Percentiles rank a stretch among this genome's conserved stretches.
phyloP scores from a whole-genome alignment of 2,329 filamentous ascomycete genomes.

The Teratosphaeriaceae sp. region DNA sequence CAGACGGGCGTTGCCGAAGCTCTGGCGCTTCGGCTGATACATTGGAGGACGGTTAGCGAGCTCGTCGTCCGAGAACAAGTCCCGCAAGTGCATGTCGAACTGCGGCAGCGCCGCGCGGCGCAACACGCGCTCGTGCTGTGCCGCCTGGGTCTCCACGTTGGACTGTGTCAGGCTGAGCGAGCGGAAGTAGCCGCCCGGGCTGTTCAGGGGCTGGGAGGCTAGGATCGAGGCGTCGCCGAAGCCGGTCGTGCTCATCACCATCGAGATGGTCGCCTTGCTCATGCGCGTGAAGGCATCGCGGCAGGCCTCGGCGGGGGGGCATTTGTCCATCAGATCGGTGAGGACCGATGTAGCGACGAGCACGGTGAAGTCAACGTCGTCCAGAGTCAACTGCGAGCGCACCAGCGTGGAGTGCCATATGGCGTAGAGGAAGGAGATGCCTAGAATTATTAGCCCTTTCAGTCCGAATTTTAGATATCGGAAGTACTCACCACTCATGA shows the following conservation, averaged over 20 bases:
- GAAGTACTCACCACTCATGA: slow-evolving; percentile 71
- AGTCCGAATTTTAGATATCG: no score
- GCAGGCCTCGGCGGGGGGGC: slow-evolving; percentile 89
- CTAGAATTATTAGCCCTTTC: slow-evolving; percentile 33
- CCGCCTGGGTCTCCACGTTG: slow-evolving; percentile 5
- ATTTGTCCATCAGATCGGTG: slow-evolving; percentile 86
- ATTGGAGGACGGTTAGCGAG: slow-evolving; percentile 28
- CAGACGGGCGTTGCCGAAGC: not conserved
- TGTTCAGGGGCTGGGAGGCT: slow-evolving; percentile 22
- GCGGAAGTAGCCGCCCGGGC: slow-evolving; percentile 22
- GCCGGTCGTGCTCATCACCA: slow-evolving; percentile 74
- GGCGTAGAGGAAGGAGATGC: slow-evolving; percentile 88
- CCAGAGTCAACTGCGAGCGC: slow-evolving; percentile 76
- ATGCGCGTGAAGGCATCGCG: slow-evolving; percentile 92
- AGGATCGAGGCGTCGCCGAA: slow-evolving; percentile 50
- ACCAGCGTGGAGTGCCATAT: slow-evolving; percentile 95
- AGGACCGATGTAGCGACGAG: slow-evolving; percentile 89
- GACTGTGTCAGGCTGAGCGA: not conserved
- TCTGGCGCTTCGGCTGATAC: slow-evolving; percentile 9
- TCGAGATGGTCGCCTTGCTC: slow-evolving; percentile 89
- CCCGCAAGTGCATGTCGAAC: slow-evolving; percentile 53
- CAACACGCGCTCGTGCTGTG: slow-evolving; percentile 4
- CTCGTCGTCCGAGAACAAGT: slow-evolving; percentile 44
- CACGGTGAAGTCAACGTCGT: slow-evolving; percentile 97
- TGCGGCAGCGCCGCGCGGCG: slow-evolving; percentile 34